Percentiles rank a stretch among this genome's conserved stretches.
These are phyloP conservation scores for Multifurca ochricompacta DNA, from an alignment of 768 basidiomycete genomes.

Conservation along the genomic window DNA sequence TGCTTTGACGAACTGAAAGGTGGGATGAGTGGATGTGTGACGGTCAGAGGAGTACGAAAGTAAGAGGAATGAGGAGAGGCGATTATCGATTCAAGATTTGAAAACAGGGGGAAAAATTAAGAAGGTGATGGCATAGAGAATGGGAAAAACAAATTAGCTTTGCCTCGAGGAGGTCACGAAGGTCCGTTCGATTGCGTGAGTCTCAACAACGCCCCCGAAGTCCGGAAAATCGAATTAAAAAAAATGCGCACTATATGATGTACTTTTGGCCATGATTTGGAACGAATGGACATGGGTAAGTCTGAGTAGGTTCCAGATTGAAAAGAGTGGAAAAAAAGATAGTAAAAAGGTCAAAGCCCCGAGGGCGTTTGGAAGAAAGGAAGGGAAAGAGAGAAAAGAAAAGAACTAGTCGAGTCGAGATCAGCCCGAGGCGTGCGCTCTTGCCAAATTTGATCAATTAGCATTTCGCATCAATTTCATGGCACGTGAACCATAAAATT, in stretches of 20 bases:
- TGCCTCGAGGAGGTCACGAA: constrained; percentile 19
- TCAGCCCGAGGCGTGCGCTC: neutral
- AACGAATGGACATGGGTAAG: constrained; percentile 38
- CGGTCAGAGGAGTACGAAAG: neutral
- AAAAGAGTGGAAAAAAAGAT: constrained; percentile 15
- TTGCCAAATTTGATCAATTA: neutral
- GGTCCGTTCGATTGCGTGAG: constrained; percentile 4
- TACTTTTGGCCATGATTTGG: constrained; percentile 36
- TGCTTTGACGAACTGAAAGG: constrained; percentile 36
- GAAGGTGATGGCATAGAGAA: constrained; percentile 14
- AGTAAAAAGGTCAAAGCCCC: constrained; percentile 12
- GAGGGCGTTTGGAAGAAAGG: constrained; percentile 16
- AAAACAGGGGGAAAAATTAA: constrained; percentile 14
- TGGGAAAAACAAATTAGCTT: constrained; percentile 10
- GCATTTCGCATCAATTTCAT: neutral
- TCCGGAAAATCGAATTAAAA: constrained; percentile 22
- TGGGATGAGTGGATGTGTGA: constrained; percentile 15
- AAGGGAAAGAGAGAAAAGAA: no score
- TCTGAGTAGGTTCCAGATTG: constrained; percentile 36
- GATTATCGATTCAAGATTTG: constrained; percentile 10
- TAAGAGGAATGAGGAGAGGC: neutral
- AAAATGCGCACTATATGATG: constrained; percentile 25
- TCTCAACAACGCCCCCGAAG: constrained; percentile 21
- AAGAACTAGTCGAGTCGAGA: no score
- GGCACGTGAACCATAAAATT: constrained; percentile 15